phyloP scores from a whole-genome alignment of 2,329 filamentous ascomycete genomes.

The Microascus cirrosus region DNA sequence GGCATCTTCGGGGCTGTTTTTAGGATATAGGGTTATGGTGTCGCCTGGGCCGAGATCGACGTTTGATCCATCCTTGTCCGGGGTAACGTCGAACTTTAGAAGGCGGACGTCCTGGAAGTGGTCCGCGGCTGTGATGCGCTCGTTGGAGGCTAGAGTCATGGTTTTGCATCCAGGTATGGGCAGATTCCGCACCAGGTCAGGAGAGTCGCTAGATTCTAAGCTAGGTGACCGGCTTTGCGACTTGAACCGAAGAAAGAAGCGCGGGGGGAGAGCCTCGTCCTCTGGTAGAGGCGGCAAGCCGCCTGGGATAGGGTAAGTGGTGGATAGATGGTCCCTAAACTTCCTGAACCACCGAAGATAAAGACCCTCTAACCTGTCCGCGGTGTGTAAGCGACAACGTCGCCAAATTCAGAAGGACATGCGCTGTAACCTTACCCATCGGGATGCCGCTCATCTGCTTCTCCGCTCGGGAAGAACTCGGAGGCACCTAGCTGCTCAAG shows the following conservation, averaged over 20 bases:
- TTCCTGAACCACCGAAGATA: slow-evolving; percentile 68
- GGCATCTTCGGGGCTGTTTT: slow-evolving; percentile 79
- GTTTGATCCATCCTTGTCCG: slow-evolving; percentile 7
- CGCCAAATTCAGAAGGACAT: background rate
- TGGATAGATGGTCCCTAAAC: slow-evolving; percentile 55
- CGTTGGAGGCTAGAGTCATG: slow-evolving; percentile 54
- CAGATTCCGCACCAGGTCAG: slow-evolving; percentile 21
- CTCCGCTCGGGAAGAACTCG: slow-evolving; percentile 65
- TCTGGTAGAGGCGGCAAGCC: slow-evolving; percentile 60
- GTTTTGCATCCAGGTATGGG: slow-evolving; percentile 44
- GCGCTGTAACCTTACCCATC: slow-evolving; percentile 58
- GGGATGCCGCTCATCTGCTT: slow-evolving; percentile 87
- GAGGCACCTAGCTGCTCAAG: slow-evolving; percentile 73
- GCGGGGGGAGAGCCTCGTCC: slow-evolving; percentile 63
- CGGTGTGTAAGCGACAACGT: background rate
- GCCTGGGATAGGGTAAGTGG: slow-evolving; percentile 57
- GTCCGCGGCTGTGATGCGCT: slow-evolving; percentile 57
- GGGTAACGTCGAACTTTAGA: slow-evolving; percentile 45
- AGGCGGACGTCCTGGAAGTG: slow-evolving; percentile 95
- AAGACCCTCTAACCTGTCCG: slow-evolving; percentile 61
- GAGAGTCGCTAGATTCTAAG: background rate
- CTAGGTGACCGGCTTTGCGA: background rate
- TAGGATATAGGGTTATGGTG: slow-evolving; percentile 71
- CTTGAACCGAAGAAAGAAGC: slow-evolving; percentile 27
- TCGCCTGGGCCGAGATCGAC: slow-evolving; percentile 57